A percentile compares a stretch with the other conserved stretches of the same genome.
Conservation (phyloP, 441 rosid species). For the Corymbia calophylla region DNA sequence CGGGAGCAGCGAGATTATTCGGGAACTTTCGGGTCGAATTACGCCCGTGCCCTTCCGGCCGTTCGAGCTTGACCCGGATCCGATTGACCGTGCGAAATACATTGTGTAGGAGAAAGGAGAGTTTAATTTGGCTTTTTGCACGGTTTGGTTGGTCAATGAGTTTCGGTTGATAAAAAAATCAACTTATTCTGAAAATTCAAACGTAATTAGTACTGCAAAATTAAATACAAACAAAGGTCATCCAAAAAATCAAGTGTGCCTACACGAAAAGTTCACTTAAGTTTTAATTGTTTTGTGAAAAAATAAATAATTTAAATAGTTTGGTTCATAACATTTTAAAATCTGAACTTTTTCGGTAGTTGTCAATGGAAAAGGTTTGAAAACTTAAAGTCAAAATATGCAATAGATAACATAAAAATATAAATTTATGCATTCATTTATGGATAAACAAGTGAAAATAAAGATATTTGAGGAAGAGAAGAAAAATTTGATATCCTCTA, state of each 20-base stretch:
- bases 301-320: too few relatives aligned
- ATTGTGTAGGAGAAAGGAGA: neutral
- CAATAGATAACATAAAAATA: too few relatives aligned
- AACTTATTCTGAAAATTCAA: neutral
- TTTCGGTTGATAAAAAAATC: neutral
- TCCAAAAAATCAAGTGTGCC: too few relatives aligned
- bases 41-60: neutral
- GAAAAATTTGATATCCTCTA: neutral
- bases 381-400: too few relatives aligned
- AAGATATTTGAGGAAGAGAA: neutral
- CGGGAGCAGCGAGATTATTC: neutral
- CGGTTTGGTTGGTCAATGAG: neutral
- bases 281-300: too few relatives aligned
- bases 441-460: too few relatives aligned
- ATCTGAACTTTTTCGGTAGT: neutral
- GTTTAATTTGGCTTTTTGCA: neutral
- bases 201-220: too few relatives aligned
- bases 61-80: neutral
- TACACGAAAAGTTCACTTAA: too few relatives aligned
- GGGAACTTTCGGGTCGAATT: neutral
- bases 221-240: too few relatives aligned
- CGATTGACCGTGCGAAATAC: neutral
- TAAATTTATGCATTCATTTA: too few relatives aligned
- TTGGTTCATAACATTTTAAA: too few relatives aligned
- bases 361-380: neutral